Conservation (phyloP, 306 rosid genomes). For the Cicer arietinum region DNA sequence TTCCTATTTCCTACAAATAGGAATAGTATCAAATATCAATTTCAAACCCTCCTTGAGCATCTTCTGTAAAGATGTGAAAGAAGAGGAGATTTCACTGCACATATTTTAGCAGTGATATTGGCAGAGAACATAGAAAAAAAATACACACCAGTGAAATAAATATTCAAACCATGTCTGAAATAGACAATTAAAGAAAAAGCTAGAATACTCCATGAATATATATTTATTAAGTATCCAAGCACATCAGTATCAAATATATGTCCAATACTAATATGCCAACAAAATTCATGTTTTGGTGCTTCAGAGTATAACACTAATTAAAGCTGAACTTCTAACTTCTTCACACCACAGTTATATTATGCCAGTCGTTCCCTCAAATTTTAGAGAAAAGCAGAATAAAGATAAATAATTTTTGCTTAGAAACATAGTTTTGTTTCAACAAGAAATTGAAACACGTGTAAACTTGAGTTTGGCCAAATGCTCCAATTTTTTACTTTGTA, state of each 20-base stretch:
- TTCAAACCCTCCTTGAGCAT: not conserved
- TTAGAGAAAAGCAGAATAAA: not conserved
- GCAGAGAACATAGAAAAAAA: not conserved
- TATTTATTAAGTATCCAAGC: not conserved
- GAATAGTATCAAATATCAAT: constrained; percentile 4
- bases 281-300: not conserved
- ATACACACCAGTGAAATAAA: not conserved
- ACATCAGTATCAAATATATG: not conserved
- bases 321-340: not conserved
- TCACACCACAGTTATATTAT: not conserved
- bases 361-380: not conserved
- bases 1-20: constrained; percentile 20
- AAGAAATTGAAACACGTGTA: not conserved
- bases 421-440: not conserved
- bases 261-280: not conserved
- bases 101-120: not conserved
- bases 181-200: not conserved
- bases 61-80: constrained; percentile 12
- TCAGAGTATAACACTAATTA: not conserved
- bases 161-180: not conserved
- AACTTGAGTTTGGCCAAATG: too few relatives aligned
- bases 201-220: not conserved
- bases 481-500: too few relatives aligned
- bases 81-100: not conserved
- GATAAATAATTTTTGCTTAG: not conserved